Base-by-base conservation (phyloP, 192 early-diverging fungal species). In the Rhizophlyctis rosea region DNA sequence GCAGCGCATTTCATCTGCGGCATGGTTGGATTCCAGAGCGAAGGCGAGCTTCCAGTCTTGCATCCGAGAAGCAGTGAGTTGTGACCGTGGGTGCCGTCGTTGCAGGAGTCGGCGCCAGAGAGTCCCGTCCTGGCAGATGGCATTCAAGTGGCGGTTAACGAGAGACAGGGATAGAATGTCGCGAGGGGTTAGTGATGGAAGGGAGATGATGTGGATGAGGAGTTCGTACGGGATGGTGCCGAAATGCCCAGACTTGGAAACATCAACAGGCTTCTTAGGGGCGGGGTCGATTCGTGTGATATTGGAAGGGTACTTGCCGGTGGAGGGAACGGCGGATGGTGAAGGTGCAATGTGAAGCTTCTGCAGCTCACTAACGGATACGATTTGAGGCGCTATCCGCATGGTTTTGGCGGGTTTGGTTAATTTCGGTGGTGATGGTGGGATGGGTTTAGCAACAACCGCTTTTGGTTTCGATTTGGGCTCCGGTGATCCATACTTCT, bases 1-100 rank as follows among this genome's bases (percentile, higher is more conserved):
- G 52, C 71, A 73, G 18, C 60, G 50, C 61, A 73, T 52, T 21
- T 69, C 71, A 21, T 63, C 30, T 31, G 62, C 61, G 34, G 57
- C 68, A 44, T 44, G 39, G 39, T 44, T 44, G 39, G 39, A 44
- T 30, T 64, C 62, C 32, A 64, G 5, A 4, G 62, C 62, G 11
- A 64, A 55, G 3, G 62, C 62, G 4, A 50, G 24, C 44, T 65
- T 65, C 63, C 63, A 56, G 47, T 65, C 63, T 30, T 11, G 3
- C 3, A 65, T 3, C 1, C 1, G n/a, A 5, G 63, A 33, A 7
- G 63, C 63, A 2, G 51, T 55, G 52, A 64, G 21, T 50, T 3
- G 4, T 34, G 52, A 35, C 14, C 32, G 5, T 11, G 55, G 31
- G 28, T 33, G 32, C 11, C 11, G 9, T 25, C 21, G 55, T 4